Evolutionary conservation across 1,139 yeast genomes (phyloP).

Genomic region (Yamadazyma dendronema): DNA sequence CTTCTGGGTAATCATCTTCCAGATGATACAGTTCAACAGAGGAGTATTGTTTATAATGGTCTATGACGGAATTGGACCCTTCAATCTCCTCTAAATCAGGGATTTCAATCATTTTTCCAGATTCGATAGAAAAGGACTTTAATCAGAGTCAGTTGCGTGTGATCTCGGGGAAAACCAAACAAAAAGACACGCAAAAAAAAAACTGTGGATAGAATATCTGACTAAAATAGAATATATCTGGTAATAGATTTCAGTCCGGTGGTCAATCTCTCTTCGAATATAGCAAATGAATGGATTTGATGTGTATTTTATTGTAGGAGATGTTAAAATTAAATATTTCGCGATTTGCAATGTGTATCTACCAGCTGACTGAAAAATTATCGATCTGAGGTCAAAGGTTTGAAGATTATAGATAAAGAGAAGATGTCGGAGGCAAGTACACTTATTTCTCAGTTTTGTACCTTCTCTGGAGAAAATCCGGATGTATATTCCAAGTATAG

Average conservation of each 20-base stretch:
- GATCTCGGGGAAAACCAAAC: too few species aligned
- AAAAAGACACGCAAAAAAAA: too few species aligned
- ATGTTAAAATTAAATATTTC: neutral
- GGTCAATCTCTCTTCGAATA: too few species aligned
- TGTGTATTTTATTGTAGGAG: too few species aligned
- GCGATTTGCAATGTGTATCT: neutral
- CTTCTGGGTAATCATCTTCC: neutral
- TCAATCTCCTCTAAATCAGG: conserved; percentile 33
- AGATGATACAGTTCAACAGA: conserved; percentile 1
- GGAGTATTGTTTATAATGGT: conserved; percentile 4
- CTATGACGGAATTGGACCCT: conserved; percentile 3
- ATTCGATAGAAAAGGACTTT: neutral
- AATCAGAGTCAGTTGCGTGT: too few species aligned
- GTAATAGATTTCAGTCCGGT: too few species aligned
- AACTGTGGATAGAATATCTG: too few species aligned
- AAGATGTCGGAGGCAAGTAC: conserved; percentile 16
- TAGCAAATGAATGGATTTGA: too few species aligned
- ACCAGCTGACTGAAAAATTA: neutral
- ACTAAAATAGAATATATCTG: too few species aligned
- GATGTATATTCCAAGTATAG: conserved; percentile 17
- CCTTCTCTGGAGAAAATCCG: conserved; percentile 25
- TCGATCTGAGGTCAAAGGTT: too few species aligned
- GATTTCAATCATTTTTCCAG: conserved; percentile 37
- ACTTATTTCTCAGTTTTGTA: conserved; percentile 38
- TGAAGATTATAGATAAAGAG: too few species aligned